Conservation (phyloP, 805 yeast genomes). For the Myxozyma monticola region DNA sequence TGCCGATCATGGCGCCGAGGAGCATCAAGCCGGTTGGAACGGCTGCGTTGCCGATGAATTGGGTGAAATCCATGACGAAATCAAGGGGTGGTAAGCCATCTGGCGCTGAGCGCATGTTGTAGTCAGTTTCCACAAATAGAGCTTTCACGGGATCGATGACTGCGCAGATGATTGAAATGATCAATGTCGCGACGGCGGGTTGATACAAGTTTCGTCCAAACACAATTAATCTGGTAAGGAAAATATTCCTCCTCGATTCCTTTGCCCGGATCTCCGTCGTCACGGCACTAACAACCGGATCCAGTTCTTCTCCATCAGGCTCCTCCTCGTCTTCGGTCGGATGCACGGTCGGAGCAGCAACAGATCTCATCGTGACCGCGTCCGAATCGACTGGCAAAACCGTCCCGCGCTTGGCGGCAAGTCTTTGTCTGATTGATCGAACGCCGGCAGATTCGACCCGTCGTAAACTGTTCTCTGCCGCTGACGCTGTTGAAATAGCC, state of each 20-base stretch:
- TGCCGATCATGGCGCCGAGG: constrained; percentile 84
- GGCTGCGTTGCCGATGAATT: constrained; percentile 80
- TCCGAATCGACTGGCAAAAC: not conserved
- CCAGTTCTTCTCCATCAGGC: constrained; percentile 30
- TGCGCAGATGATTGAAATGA: constrained; percentile 62
- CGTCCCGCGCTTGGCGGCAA: not conserved
- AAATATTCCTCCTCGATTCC: not conserved
- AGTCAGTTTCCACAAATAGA: constrained; percentile 52
- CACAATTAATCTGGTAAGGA: constrained; percentile 15
- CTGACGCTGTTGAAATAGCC: not conserved
- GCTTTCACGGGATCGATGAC: constrained; percentile 88
- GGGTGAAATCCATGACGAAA: constrained; percentile 76
- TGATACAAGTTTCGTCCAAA: constrained; percentile 54
- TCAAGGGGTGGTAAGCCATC: constrained; percentile 81
- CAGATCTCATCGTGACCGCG: not conserved
- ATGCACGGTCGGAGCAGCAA: not conserved
- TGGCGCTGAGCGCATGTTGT: constrained; percentile 71
- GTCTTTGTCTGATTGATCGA: constrained; percentile 18
- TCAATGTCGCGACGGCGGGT: constrained; percentile 72
- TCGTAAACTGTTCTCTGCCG: not conserved
- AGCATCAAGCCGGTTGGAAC: constrained; percentile 84
- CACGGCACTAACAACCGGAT: constrained; percentile 28
- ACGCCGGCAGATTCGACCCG: constrained; percentile 19
- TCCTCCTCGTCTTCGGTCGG: constrained; percentile 1
- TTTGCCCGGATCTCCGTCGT: constrained; percentile 13